Percentiles rank a stretch among this genome's conserved stretches.
Conservation (phyloP, 2,329 filamentous ascomycete genomes). For the Zarea fungicola region DNA sequence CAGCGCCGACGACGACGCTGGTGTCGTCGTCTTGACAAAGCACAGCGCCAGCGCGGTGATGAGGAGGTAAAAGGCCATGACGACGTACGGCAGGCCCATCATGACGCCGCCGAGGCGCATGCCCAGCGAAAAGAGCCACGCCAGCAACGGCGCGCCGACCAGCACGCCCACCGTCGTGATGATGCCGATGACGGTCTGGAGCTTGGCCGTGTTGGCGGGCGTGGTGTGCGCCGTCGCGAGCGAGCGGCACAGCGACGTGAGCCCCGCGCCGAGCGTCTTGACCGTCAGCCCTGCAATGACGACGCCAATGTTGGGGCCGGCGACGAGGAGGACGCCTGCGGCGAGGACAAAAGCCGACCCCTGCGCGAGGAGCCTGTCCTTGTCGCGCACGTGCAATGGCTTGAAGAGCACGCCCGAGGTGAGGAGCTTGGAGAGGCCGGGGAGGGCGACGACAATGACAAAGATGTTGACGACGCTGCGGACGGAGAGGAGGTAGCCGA, state of each 20-base stretch:
- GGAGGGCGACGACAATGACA: conserved; percentile 15
- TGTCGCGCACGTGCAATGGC: conserved; percentile 16
- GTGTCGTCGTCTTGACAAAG: background rate
- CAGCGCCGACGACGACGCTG: too few relatives aligned
- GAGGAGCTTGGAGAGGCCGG: conserved; percentile 15
- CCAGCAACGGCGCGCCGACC: conserved; percentile 21
- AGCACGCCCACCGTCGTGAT: conserved; percentile 21
- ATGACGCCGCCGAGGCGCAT: conserved; percentile 20
- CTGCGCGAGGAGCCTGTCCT: conserved; percentile 23
- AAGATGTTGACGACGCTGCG: conserved; percentile 20
- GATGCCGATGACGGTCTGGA: conserved; percentile 26
- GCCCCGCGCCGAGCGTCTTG: conserved; percentile 18
- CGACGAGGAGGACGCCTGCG: conserved; percentile 20
- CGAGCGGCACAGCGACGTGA: conserved; percentile 19
- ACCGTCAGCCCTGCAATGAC: conserved; percentile 21
- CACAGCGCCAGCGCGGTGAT: conserved; percentile 8
- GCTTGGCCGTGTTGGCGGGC: conserved; percentile 20
- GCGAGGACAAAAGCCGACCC: conserved; percentile 18
- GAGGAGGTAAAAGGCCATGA: conserved; percentile 9
- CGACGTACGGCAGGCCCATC: conserved; percentile 23
- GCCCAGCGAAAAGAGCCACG: conserved; percentile 22
- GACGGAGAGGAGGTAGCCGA: conserved; percentile 20
- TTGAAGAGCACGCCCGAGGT: background rate
- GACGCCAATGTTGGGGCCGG: conserved; percentile 14
- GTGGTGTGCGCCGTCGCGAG: conserved; percentile 16